Evolutionary conservation across 306 rosid genomes (phyloP), one percentile per base, ranked within the genome.

Genomic region (Prunus mongolica): DNA sequence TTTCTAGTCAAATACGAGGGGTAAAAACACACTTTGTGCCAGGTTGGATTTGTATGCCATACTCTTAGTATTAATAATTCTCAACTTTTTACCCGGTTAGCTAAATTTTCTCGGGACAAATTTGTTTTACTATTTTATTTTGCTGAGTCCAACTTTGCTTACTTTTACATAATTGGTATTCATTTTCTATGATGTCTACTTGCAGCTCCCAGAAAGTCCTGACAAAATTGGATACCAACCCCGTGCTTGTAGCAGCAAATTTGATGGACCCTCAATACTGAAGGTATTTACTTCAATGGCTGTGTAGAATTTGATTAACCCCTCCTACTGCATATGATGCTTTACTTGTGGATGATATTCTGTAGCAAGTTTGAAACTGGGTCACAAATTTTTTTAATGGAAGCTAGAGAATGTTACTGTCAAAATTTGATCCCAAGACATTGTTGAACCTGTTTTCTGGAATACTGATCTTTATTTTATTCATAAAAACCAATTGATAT

Each of bases 181-280:
- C 54, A 38, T 57, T n/a, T 54, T 71, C 61, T 57, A 38, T 8
- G 60, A 72, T 72, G 46, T 65, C 28, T 72, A 68, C 77, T 78
- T 77, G 73, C 78, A 91, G 97, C 85, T 90, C 34, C 92, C 89
- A 18, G 75, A 78, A 60, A 78, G 50, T 61, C 75, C 82, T 18
- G 86, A 82, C 45, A 80, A 78, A 79, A 84, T 52, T 76, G 84
- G 80, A 41, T 84, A 46, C 69, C 85, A 84, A 49, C 85, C 83
- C 44, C 86, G 84, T 44, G 79, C 71, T 58, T 82, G 69, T 73
- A 84, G 90, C 76, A 78, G 80, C 19, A 90, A 92, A 76, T 82
- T 75, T 81, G 96, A 91, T 22, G 91, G 84, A 38, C 85, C 97
- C 68, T 80, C 97, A 30, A 75, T 86, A 67, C 91, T 92, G 16